Percentiles rank a stretch among this genome's conserved stretches.
Conservation (phyloP, 352 stramenopile genomes). For the Pythium brassicae region DNA sequence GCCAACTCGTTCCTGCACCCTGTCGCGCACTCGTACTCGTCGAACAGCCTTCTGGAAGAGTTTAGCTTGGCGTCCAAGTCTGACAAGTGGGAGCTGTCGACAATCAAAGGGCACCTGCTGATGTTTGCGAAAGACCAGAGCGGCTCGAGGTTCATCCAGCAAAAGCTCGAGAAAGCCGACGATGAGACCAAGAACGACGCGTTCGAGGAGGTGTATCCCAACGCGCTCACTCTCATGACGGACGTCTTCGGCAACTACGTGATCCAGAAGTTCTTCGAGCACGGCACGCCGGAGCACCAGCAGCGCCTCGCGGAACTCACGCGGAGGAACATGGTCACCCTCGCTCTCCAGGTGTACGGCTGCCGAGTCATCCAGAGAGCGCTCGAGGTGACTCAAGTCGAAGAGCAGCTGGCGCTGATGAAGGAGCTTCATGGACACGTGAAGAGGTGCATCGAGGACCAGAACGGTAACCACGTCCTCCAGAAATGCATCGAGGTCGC, state of each 20-base stretch:
- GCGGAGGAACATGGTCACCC: slow-evolving; percentile 91
- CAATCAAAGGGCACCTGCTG: slow-evolving; percentile 81
- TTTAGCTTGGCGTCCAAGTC: slow-evolving; percentile 65
- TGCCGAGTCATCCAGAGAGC: slow-evolving; percentile 97
- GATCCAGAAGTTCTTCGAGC: slow-evolving; percentile 97
- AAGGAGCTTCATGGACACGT: slow-evolving; percentile 76
- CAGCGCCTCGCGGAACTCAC: slow-evolving; percentile 84
- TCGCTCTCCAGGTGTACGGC: slow-evolving; percentile 95
- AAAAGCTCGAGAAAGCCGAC: slow-evolving; percentile 82
- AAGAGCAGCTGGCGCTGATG: slow-evolving; percentile 77
- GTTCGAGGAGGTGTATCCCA: slow-evolving; percentile 82
- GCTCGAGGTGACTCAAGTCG: slow-evolving; percentile 67
- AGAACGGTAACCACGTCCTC: slow-evolving; percentile 99
- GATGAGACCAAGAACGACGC: slow-evolving; percentile 63
- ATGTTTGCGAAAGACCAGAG: slow-evolving; percentile 85
- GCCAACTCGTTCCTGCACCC: slow-evolving; percentile 48
- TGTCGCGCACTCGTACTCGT: slow-evolving; percentile 58
- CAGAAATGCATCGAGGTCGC: slow-evolving; percentile 97
- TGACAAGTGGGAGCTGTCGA: slow-evolving; percentile 77
- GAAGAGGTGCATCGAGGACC: slow-evolving; percentile 94
- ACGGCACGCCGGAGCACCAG: slow-evolving; percentile 88
- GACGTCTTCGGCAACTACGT: slow-evolving; percentile 99
- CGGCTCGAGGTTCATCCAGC: slow-evolving; percentile 86
- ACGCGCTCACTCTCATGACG: slow-evolving; percentile 81
- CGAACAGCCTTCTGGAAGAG: slow-evolving; percentile 74